These are phyloP conservation scores for Euryodendron excelsum DNA, from an alignment of 148 eudicot genomes.

Conservation along the genomic window DNA sequence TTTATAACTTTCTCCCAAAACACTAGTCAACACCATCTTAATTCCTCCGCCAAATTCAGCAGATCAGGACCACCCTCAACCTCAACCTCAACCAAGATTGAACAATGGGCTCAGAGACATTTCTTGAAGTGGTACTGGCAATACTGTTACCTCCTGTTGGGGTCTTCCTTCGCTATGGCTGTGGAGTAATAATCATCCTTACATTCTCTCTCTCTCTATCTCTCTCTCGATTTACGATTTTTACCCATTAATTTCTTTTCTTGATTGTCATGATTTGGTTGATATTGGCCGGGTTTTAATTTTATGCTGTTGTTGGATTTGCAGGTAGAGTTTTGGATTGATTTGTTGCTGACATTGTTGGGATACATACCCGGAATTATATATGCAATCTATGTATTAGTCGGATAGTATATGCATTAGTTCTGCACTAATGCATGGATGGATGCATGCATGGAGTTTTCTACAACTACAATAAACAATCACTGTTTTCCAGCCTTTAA, in stretches of 20 bases:
- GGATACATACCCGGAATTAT: constrained; percentile 33
- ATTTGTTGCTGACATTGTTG: constrained; percentile 29
- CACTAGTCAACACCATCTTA: neutral
- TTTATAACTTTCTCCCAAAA: too few species aligned
- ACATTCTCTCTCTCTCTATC: neutral
- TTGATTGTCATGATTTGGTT: neutral
- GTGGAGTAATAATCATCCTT: constrained; percentile 35
- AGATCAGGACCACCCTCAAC: neutral
- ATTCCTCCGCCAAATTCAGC: neutral
- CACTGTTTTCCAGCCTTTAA: neutral
- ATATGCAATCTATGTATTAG: constrained; percentile 27
- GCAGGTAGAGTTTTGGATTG: constrained; percentile 34
- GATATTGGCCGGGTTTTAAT: neutral
- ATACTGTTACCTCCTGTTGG: constrained; percentile 54
- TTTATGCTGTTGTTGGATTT: neutral
- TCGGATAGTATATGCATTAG: constrained; percentile 2
- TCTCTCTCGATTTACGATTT: neutral
- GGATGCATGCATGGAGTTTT: too few species aligned
- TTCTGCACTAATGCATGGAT: neutral
- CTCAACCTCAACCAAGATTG: neutral
- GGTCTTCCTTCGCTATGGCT: constrained; percentile 57
- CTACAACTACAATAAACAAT: too few species aligned
- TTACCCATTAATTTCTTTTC: neutral
- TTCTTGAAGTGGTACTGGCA: constrained; percentile 48
- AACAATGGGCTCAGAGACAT: constrained; percentile 51